Percentiles rank a stretch among this genome's conserved stretches.
Conservation (phyloP, 2,329 filamentous ascomycete species). For the Penicillium glabrum region DNA sequence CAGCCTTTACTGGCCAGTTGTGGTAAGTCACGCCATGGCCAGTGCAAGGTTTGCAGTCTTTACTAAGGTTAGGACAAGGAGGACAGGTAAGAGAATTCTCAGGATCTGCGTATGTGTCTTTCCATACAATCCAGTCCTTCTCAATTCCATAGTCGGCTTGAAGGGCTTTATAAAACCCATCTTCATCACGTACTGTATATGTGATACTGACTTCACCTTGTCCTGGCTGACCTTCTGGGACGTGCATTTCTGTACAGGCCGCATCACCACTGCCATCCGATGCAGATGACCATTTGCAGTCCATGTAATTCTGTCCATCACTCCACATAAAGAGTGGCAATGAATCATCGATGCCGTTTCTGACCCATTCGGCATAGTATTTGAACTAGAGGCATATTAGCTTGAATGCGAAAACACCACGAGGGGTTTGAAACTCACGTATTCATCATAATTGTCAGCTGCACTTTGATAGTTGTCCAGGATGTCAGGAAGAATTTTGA, state of each 20-base stretch:
- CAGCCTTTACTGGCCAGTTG: background rate
- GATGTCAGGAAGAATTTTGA: background rate
- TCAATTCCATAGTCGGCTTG: background rate
- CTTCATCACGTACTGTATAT: background rate
- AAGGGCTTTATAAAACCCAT: constrained; percentile 1
- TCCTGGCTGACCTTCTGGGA: background rate
- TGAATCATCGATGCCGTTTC: background rate
- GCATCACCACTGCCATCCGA: background rate
- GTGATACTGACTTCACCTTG: background rate
- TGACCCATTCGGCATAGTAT: background rate
- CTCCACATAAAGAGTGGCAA: background rate
- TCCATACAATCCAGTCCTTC: background rate
- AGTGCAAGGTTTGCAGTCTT: no score
- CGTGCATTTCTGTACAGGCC: background rate
- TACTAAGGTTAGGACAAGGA: background rate
- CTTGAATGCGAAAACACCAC: background rate
- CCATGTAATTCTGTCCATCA: background rate
- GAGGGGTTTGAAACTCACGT: background rate
- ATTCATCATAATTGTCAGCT: background rate
- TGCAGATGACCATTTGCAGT: background rate
- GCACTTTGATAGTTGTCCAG: background rate
- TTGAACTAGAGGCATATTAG: background rate
- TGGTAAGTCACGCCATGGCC: background rate
- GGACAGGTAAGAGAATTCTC: background rate
- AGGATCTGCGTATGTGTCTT: background rate